Conservation (phyloP, 208 protist genomes). For the Trypanosoma melophagium region DNA sequence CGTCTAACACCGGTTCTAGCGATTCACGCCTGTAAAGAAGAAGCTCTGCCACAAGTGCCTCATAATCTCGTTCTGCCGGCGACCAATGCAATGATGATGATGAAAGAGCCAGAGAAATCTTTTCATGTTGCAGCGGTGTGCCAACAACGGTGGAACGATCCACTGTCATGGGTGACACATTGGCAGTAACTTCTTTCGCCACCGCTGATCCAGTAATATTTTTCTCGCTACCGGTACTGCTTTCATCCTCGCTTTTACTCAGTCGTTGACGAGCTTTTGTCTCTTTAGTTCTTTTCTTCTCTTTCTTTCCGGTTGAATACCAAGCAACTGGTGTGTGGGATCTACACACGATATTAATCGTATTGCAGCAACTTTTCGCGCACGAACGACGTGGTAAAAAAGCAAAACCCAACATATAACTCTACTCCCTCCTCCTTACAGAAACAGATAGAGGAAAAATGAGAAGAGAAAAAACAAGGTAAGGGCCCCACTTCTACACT, state of each 20-base stretch:
- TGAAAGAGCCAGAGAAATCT: background rate
- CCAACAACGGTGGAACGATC: background rate
- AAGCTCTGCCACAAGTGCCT: conserved; percentile 69
- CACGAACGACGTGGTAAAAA: background rate
- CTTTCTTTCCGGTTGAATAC: conserved; percentile 8
- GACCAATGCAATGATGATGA: conserved; percentile 6
- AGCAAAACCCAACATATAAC: background rate
- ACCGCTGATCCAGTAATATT: too few relatives aligned
- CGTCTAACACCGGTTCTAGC: conserved; percentile 54
- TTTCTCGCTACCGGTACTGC: background rate
- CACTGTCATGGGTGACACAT: background rate
- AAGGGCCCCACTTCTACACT: background rate
- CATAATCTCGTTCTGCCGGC: conserved; percentile 50
- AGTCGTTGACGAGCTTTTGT: background rate
- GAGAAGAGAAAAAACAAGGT: background rate
- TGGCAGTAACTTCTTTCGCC: too few relatives aligned
- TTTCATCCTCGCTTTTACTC: conserved; percentile 4
- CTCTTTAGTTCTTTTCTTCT: background rate
- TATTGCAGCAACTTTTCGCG: background rate
- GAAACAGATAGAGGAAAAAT: background rate
- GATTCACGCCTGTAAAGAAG: conserved; percentile 75
- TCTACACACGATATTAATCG: background rate
- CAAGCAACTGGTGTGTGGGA: conserved; percentile 1
- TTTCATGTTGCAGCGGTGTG: background rate
- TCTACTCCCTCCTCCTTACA: background rate